These are phyloP conservation scores for Colletotrichum euphorbiae DNA, from an alignment of 2,329 filamentous ascomycete species.

Conservation along the genomic window DNA sequence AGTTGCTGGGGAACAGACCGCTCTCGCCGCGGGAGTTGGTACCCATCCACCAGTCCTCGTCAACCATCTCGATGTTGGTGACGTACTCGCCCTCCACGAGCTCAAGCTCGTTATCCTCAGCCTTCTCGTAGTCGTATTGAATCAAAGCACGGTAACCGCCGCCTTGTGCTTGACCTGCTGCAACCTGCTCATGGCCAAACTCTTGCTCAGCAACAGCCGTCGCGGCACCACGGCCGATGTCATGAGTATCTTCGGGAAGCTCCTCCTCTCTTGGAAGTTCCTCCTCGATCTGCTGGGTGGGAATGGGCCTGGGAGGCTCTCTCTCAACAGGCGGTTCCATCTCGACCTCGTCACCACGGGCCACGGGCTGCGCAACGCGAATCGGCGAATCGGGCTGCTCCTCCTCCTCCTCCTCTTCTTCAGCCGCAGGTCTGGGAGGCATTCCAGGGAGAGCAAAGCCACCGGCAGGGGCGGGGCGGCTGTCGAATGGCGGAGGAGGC, in stretches of 20 bases:
- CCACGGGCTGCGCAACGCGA: constrained; percentile 86
- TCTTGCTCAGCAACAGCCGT: constrained; percentile 63
- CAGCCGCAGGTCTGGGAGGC: constrained; percentile 68
- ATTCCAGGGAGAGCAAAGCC: constrained; percentile 85
- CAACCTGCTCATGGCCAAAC: constrained; percentile 53
- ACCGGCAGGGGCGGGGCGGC: constrained; percentile 70
- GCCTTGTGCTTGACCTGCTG: constrained; percentile 47
- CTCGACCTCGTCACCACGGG: constrained; percentile 68
- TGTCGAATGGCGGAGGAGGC: constrained; percentile 63
- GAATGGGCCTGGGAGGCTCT: constrained; percentile 69
- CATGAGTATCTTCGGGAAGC: constrained; percentile 69
- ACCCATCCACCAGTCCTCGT: constrained; percentile 99
- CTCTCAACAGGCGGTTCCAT: constrained; percentile 63
- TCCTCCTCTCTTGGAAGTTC: constrained; percentile 73
- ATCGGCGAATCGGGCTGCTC: constrained; percentile 79
- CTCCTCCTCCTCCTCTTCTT: constrained; percentile 68
- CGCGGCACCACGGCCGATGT: constrained; percentile 69
- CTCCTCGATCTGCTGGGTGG: constrained; percentile 71
- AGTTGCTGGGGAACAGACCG: constrained; percentile 96
- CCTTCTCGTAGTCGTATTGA: constrained; percentile 97
- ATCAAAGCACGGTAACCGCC: constrained; percentile 80
- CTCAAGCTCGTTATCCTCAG: constrained; percentile 96
- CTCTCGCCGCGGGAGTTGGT: constrained; percentile 86
- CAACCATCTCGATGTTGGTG: constrained; percentile 95
- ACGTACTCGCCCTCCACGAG: constrained; percentile 89